Evolutionary conservation across 164 flowering plant species (phyloP), one percentile per base, ranked within the genome.

Genomic region (Stephania yunnanensis): DNA sequence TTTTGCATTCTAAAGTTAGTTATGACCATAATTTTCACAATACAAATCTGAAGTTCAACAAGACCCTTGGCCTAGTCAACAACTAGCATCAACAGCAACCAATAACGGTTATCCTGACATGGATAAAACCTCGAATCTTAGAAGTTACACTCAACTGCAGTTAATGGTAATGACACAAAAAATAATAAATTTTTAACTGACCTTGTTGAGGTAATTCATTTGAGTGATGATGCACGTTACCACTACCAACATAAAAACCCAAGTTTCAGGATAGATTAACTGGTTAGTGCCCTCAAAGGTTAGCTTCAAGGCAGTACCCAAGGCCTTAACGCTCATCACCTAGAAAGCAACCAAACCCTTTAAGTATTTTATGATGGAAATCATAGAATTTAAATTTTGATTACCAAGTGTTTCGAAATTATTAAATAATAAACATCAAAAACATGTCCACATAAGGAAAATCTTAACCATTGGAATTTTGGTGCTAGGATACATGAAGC

Each of bases 281-380:
- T 90, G 94, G 80, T 93, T 93, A 6, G 73, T 87, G 58, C 97
- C 97, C 81, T 87, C 90, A 72, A 92, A 87, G 6, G 98, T 92
- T 77, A 93, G 82, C 76, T 88, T 93, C 80, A 90, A 68, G 48
- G 95, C 82, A 77, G 91, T 93, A 66, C 98, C 98, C 48, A 93
- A 86, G 66, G 97, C 98, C 84, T 93, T 93, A 44, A 92, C 95
- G 82, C 97, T 90, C 98, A 93, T 93, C 74, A 93, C 98, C 98
- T 93, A 87, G 78, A 82, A 1, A 67, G 65, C 13, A 68, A 46
- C 19, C 12, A 68, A 61, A 55, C 25, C 69, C 13, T 66, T 66
- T 66, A 66, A 13, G 13, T 66, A 66, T 11, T 30, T 25, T 25
- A 22, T 25, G 42, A 66, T 30, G 69, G 42, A 25, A 66, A 66